Evolutionary conservation across 1,284 basidiomycete species (phyloP).

Genomic region (Cerioporus squamosus): DNA sequence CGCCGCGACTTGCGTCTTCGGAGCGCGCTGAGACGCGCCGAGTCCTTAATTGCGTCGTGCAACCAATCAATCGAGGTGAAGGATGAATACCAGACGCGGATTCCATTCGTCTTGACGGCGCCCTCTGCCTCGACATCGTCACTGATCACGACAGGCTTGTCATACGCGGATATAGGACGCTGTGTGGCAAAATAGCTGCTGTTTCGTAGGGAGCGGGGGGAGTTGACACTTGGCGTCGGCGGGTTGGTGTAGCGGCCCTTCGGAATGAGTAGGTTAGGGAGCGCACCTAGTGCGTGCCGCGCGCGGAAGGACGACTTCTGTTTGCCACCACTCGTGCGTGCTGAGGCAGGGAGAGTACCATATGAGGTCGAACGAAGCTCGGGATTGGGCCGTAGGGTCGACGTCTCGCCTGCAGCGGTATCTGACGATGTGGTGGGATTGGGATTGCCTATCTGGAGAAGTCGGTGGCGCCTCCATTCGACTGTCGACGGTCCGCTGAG

Average conservation of each 20-base stretch:
- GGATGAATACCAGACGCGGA: slow-evolving; percentile 91
- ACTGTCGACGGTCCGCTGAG: slow-evolving; percentile 44
- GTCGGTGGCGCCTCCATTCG: slow-evolving; percentile 55
- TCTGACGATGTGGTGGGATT: slow-evolving; percentile 8
- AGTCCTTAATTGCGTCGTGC: slow-evolving; percentile 92
- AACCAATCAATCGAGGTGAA: slow-evolving; percentile 90
- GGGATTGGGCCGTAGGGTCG: slow-evolving; percentile 31
- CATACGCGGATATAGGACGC: slow-evolving; percentile 77
- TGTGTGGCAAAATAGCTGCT: slow-evolving; percentile 46
- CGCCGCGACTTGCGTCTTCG: slow-evolving; percentile 71
- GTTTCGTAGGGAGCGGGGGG: slow-evolving; percentile 42
- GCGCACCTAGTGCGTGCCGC: slow-evolving; percentile 40
- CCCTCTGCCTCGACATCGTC: slow-evolving; percentile 47
- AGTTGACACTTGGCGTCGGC: slow-evolving; percentile 30
- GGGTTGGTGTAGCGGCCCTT: slow-evolving; percentile 38
- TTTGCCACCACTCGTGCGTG: slow-evolving; percentile 25
- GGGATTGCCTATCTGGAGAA: slow-evolving; percentile 50
- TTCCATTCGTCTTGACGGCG: slow-evolving; percentile 79
- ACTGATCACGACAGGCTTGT: slow-evolving; percentile 51
- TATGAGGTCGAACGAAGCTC: slow-evolving; percentile 40
- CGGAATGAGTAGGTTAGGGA: slow-evolving; percentile 41
- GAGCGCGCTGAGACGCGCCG: slow-evolving; percentile 75
- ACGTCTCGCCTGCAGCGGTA: slow-evolving; percentile 22
- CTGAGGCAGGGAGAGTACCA: slow-evolving; percentile 46
- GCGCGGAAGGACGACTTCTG: slow-evolving; percentile 36